Conservation (phyloP, 2,329 filamentous ascomycete species). For the Apiospora rasikravindrae region DNA sequence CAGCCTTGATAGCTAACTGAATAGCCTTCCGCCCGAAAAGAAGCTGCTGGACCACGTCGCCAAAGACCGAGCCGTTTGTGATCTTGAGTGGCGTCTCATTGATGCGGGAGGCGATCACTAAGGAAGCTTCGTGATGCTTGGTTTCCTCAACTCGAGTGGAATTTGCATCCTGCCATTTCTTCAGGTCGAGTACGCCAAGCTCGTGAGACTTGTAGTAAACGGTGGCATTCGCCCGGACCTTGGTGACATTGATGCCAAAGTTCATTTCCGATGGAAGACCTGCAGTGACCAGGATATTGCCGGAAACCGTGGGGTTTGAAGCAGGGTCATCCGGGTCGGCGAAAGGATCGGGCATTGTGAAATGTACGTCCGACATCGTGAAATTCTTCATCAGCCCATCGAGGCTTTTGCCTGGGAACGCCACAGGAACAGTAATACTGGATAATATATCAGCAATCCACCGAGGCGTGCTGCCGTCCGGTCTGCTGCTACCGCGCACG, state of each 20-base stretch:
- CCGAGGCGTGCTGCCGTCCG: constrained; percentile 70
- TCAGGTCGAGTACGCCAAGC: constrained; percentile 80
- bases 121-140: constrained; percentile 60
- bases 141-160: constrained; percentile 71
- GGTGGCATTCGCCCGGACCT: constrained; percentile 77
- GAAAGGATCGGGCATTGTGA: constrained; percentile 80
- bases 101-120: constrained; percentile 79
- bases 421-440: constrained; percentile 82
- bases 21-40: constrained; percentile 75
- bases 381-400: constrained; percentile 88
- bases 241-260: constrained; percentile 78
- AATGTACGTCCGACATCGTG: constrained; percentile 82
- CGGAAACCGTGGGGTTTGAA: constrained; percentile 79
- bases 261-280: constrained; percentile 85
- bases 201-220: constrained; percentile 80
- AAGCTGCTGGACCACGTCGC: constrained; percentile 79
- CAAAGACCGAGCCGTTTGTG: constrained; percentile 79
- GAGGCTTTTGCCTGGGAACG: constrained; percentile 81
- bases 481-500: constrained; percentile 76
- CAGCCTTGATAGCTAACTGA: constrained; percentile 75
- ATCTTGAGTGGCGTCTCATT: constrained; percentile 82
- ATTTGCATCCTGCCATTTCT: constrained; percentile 83
- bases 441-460: constrained; percentile 85
- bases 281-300: constrained; percentile 79
- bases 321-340: constrained; percentile 77